Base-by-base conservation (phyloP, 352 stramenopile species). In the Phytophthora sp. region DNA sequence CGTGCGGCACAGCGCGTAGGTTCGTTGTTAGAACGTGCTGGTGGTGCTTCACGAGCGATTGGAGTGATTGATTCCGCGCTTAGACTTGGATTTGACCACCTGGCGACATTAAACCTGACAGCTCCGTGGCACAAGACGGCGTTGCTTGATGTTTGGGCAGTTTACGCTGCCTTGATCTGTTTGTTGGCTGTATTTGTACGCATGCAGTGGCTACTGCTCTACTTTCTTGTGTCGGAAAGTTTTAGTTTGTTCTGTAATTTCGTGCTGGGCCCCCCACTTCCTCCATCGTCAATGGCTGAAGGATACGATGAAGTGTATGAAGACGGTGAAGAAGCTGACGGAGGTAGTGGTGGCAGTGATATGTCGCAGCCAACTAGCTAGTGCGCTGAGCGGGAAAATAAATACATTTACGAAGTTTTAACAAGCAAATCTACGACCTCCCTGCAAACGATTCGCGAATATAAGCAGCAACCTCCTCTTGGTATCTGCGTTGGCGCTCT, bases 71-170 rank as follows among this genome's bases (percentile, higher is more conserved):
- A 92, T 42, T 69, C 78, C 23, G 74, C 71, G 8, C 64, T 95
- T 12, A 81, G 78, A 13, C 44, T 86, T 5, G 87, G 87, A 15
- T 79, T 72, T 41, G 54, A 65, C 30, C 84, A 95, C 69, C 34
- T 95, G 8, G 80, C 82, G 18, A 92, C 87, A 3, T 58, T 91
- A 12, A 86, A 93, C 45, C 54, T 92, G 43, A 72, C 66, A 34
- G 55, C 75, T 17, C 84, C 87, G 10, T 95, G 87, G 87, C 87
- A 95, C 67, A 91, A 90, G 53, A 79, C 72, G 0, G 82, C 79
- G 20, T 72, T 95, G 58, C 75, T 95, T 1, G 87, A 95, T 51
- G 87, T 95, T 4, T 92, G 82, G 79, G 84, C 84, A 3, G 81
- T 92, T 6, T 93, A 90, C 54, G 78, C 72, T 1, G 82, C 82